phyloP scores from a whole-genome alignment of 192 early-diverging fungal species.

The Chytriomyces confervae region DNA sequence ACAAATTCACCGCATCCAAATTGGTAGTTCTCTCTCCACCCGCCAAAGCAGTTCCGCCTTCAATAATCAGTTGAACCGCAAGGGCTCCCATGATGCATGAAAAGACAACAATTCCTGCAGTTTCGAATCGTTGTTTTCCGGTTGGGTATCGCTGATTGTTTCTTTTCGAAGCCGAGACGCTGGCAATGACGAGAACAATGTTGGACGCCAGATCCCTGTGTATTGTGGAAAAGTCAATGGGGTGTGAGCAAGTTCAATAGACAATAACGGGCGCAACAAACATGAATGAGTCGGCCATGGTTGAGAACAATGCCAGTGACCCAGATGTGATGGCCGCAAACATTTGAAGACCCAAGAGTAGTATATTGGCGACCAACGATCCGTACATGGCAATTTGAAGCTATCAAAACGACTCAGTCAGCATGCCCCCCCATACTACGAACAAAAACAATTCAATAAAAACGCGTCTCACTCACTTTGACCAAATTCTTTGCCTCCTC shows the following conservation, averaged over 20 bases:
- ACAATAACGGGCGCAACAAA: slow-evolving; percentile 14
- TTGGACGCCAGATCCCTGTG: slow-evolving; percentile 32
- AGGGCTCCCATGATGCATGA: slow-evolving; percentile 69
- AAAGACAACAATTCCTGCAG: slow-evolving; percentile 69
- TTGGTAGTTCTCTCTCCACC: neutral
- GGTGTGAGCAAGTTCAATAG: neutral
- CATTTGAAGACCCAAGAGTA: slow-evolving; percentile 68
- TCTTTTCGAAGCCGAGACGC: slow-evolving; percentile 35
- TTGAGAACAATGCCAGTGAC: slow-evolving; percentile 72
- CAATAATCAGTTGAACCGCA: slow-evolving; percentile 68
- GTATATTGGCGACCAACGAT: slow-evolving; percentile 68
- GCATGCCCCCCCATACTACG: neutral
- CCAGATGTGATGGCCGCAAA: slow-evolving; percentile 65
- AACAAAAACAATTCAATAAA: slow-evolving; percentile 49
- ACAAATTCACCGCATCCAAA: neutral
- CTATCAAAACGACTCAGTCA: neutral
- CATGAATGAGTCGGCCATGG: slow-evolving; percentile 73
- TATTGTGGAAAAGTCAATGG: no score
- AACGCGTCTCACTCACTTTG: slow-evolving; percentile 55
- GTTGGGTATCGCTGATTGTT: slow-evolving; percentile 63
- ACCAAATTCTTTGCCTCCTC: slow-evolving; percentile 38
- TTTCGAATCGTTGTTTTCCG: slow-evolving; percentile 74
- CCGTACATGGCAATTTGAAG: slow-evolving; percentile 72
- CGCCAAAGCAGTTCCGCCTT: slow-evolving; percentile 11
- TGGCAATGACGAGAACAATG: slow-evolving; percentile 17